Evolutionary conservation across 352 stramenopile genomes (phyloP).

Genomic region (Phytophthora boehmeriae): DNA sequence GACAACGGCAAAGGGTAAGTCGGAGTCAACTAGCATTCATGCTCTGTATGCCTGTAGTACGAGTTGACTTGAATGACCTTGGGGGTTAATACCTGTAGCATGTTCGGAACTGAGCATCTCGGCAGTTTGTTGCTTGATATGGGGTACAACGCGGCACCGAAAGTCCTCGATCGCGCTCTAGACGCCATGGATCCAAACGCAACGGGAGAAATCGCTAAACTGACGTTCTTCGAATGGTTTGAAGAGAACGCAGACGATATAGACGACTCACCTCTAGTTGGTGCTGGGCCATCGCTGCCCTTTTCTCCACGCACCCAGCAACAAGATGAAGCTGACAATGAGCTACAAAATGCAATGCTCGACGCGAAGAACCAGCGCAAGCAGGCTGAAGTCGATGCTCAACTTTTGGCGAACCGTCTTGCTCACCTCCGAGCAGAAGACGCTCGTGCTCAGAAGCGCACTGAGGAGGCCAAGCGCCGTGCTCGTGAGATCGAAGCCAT

Average conservation of each 20-base stretch:
- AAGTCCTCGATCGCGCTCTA: slow-evolving; percentile 56
- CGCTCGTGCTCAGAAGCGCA: slow-evolving; percentile 55
- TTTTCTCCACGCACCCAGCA: slow-evolving; percentile 21
- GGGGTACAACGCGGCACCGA: slow-evolving; percentile 63
- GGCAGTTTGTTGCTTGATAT: slow-evolving; percentile 69
- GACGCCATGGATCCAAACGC: slow-evolving; percentile 78
- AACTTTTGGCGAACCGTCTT: slow-evolving; percentile 68
- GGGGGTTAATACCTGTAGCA: slow-evolving; percentile 17
- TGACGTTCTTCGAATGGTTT: slow-evolving; percentile 79
- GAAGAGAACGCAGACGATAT: slow-evolving; percentile 71
- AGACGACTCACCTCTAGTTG: slow-evolving; percentile 25
- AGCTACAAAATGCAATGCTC: slow-evolving; percentile 59
- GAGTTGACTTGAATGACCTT: not conserved
- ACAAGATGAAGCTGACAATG: slow-evolving; percentile 37
- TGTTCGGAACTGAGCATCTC: slow-evolving; percentile 65
- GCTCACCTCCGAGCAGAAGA: slow-evolving; percentile 68
- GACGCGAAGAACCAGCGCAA: slow-evolving; percentile 50
- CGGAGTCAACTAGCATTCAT: not conserved
- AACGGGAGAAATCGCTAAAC: slow-evolving; percentile 67
- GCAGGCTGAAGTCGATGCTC: slow-evolving; percentile 55
- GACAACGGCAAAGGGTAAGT: slow-evolving; percentile 44
- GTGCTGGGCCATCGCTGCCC: not conserved
- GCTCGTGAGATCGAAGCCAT: slow-evolving; percentile 62
- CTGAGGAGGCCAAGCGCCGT: slow-evolving; percentile 71
- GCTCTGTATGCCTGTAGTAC: not conserved